Conservation (phyloP, 2,329 filamentous ascomycete genomes). For the Macroventuria anomochaeta region DNA sequence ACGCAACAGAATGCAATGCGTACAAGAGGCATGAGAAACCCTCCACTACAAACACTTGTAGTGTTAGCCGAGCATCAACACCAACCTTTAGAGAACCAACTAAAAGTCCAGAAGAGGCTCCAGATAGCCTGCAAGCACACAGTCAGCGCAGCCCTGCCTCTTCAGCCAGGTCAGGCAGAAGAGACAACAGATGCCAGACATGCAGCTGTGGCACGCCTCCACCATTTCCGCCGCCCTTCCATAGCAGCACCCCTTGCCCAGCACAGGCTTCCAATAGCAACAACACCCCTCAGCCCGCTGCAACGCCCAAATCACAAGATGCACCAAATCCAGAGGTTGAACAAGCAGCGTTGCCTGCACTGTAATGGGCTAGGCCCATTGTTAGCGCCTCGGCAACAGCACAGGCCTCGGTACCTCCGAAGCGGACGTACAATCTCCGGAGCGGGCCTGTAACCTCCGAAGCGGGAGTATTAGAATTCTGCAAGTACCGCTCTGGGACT, state of each 20-base stretch:
- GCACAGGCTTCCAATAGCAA: neutral
- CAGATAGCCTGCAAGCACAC: neutral
- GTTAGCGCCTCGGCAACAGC: too few relatives aligned
- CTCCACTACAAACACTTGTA: neutral
- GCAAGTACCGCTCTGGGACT: too few relatives aligned
- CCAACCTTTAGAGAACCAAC: neutral
- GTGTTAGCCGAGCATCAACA: neutral
- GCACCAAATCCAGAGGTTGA: too few relatives aligned
- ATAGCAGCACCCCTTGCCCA: neutral
- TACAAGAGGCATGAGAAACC: neutral
- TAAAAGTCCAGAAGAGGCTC: neutral
- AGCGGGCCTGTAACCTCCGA: too few relatives aligned
- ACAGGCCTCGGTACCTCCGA: too few relatives aligned
- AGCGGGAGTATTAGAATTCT: too few relatives aligned
- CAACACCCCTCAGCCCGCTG: neutral
- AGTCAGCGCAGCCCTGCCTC: neutral
- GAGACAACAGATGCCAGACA: neutral
- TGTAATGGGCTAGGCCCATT: too few relatives aligned
- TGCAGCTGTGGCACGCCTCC: neutral
- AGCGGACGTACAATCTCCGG: too few relatives aligned
- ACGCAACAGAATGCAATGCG: neutral
- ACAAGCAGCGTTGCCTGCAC: too few relatives aligned
- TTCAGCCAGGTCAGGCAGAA: neutral
- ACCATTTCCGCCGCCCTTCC: neutral
- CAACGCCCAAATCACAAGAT: too few relatives aligned